A percentile compares a stretch with the other conserved stretches of the same genome.
These are phyloP conservation scores for Pseudozyma hubeiensis DNA, from an alignment of 1,284 basidiomycete species.

Conservation along the genomic window DNA sequence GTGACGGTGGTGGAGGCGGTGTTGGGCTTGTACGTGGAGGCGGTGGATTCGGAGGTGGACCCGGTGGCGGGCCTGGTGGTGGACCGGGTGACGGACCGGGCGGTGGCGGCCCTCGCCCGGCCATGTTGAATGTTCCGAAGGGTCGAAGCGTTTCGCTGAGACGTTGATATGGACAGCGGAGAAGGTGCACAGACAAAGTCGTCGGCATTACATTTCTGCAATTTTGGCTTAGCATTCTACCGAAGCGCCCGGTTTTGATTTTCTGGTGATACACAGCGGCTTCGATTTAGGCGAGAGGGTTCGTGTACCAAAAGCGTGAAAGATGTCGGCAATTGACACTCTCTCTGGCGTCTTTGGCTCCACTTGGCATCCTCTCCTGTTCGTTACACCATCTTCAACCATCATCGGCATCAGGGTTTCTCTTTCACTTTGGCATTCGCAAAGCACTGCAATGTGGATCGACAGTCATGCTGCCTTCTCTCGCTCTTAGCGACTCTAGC, in stretches of 20 bases:
- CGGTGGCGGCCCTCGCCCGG: conserved; percentile 31
- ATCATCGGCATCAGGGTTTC: background rate
- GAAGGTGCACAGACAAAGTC: background rate
- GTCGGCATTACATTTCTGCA: background rate
- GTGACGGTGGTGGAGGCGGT: background rate
- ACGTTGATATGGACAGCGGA: background rate
- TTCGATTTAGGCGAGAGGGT: conserved; percentile 4
- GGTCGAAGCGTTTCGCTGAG: background rate
- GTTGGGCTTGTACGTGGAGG: conserved; percentile 30
- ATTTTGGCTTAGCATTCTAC: background rate
- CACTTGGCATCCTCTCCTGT: background rate
- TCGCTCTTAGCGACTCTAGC: conserved; percentile 36
- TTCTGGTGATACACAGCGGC: background rate
- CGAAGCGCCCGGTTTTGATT: too few species aligned
- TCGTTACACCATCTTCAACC: background rate
- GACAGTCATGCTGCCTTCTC: conserved; percentile 30
- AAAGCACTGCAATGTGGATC: conserved; percentile 10
- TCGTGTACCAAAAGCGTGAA: conserved; percentile 5
- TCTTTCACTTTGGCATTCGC: background rate
- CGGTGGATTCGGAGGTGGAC: conserved; percentile 35
- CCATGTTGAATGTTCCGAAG: conserved; percentile 8
- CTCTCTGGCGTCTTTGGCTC: too few species aligned
- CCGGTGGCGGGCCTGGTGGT: conserved; percentile 34
- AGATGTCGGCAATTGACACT: too few species aligned
- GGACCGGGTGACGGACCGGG: conserved; percentile 17